Evolutionary conservation across 768 basidiomycete species (phyloP).

Genomic region (Suillus fuscotomentosus): DNA sequence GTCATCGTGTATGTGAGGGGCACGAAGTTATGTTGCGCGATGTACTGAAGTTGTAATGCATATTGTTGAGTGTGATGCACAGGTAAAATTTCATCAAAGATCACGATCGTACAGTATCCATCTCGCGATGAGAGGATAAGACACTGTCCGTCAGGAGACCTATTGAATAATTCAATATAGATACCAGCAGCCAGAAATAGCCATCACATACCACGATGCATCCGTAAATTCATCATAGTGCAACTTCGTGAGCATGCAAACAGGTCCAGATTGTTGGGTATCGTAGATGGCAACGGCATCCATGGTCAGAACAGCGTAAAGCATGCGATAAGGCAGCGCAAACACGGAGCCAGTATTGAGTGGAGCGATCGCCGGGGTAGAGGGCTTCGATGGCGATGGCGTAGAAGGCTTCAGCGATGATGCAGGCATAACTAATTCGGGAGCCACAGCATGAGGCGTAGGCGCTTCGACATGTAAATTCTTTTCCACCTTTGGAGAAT

Average conservation of each 20-base stretch:
- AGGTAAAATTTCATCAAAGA: slow-evolving; percentile 92
- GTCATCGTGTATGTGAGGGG: slow-evolving; percentile 45
- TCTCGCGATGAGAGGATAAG: slow-evolving; percentile 91
- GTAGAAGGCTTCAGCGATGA: slow-evolving; percentile 12
- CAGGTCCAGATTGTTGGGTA: slow-evolving; percentile 91
- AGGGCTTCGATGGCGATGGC: slow-evolving; percentile 16
- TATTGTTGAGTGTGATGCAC: slow-evolving; percentile 90
- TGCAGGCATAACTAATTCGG: slow-evolving; percentile 10
- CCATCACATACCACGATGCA: slow-evolving; percentile 76
- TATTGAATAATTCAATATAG: slow-evolving; percentile 31
- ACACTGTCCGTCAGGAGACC: slow-evolving; percentile 95
- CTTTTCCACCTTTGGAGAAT: slow-evolving; percentile 4
- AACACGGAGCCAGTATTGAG: slow-evolving; percentile 63
- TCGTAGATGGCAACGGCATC: slow-evolving; percentile 95
- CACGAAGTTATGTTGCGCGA: slow-evolving; percentile 81
- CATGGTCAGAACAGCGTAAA: slow-evolving; percentile 95
- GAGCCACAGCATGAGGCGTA: slow-evolving; percentile 1
- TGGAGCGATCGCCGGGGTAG: slow-evolving; percentile 40
- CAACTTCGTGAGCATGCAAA: slow-evolving; percentile 88
- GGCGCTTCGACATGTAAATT: slow-evolving; percentile 4
- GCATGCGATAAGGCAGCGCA: slow-evolving; percentile 88
- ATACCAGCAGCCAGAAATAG: background rate
- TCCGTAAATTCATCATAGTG: slow-evolving; percentile 99
- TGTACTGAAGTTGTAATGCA: slow-evolving; percentile 84
- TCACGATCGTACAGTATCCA: slow-evolving; percentile 93